These are phyloP conservation scores for Diutina ranongensis DNA, from an alignment of 1,139 yeast genomes.

Conservation along the genomic window DNA sequence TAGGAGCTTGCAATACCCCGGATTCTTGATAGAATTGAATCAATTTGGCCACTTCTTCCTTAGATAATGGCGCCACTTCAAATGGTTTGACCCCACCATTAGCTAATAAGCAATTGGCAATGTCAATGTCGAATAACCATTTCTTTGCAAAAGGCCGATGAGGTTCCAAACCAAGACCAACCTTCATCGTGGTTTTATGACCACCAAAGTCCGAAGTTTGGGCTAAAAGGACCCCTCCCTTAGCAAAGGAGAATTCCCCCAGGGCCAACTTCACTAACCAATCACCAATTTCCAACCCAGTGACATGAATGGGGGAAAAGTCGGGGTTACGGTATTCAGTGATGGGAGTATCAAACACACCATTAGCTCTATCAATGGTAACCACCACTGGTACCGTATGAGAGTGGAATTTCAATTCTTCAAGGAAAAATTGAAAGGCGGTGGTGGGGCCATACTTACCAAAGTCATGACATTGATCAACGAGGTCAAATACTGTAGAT, in stretches of 20 bases:
- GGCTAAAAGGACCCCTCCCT: conserved; percentile 62
- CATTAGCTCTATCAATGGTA: conserved; percentile 68
- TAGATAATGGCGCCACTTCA: conserved; percentile 37
- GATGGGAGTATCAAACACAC: conserved; percentile 41
- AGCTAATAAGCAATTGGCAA: conserved; percentile 37
- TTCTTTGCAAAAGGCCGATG: conserved; percentile 48
- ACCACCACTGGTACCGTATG: conserved; percentile 46
- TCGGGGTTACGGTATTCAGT: conserved; percentile 53
- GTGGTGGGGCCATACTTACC: conserved; percentile 23
- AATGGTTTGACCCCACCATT: conserved; percentile 38
- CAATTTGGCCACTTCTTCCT: conserved; percentile 42
- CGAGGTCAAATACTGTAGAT: conserved; percentile 30
- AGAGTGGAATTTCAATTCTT: conserved; percentile 39
- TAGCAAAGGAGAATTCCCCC: conserved; percentile 39
- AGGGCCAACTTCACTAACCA: conserved; percentile 43
- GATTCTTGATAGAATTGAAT: conserved; percentile 43
- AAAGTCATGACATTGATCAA: conserved; percentile 28
- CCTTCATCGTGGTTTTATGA: conserved; percentile 40
- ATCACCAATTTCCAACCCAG: conserved; percentile 57
- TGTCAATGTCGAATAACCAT: conserved; percentile 39
- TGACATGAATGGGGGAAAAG: conserved; percentile 47
- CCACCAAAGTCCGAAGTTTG: conserved; percentile 28
- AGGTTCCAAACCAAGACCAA: conserved; percentile 43
- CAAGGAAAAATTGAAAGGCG: conserved; percentile 42
- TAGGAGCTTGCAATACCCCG: conserved; percentile 31